Percentiles rank a stretch among this genome's conserved stretches.
Conservation (phyloP, 179 eudicot species). For the Heliamphora ciliata region DNA sequence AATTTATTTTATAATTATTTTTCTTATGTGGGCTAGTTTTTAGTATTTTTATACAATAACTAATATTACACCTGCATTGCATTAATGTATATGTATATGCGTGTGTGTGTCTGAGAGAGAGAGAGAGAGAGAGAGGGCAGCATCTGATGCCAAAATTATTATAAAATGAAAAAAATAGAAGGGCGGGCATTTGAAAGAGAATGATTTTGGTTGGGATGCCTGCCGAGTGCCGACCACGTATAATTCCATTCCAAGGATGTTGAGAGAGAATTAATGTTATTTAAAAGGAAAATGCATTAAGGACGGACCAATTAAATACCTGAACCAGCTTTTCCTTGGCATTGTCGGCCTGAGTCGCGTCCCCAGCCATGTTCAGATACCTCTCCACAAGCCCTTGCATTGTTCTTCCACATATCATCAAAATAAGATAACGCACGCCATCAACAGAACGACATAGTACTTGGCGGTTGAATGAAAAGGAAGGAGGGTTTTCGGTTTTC, state of each 20-base stretch:
- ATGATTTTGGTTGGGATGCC: not conserved
- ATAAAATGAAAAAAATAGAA: not conserved
- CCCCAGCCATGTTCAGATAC: constrained; percentile 47
- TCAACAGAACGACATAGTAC: too few species aligned
- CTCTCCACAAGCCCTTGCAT: constrained; percentile 77
- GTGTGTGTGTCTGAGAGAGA: not conserved
- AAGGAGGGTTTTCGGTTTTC: too few species aligned
- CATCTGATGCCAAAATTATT: not conserved
- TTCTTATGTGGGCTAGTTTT: too few species aligned
- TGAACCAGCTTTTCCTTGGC: constrained; percentile 37
- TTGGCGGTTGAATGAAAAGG: not conserved
- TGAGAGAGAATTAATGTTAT: too few species aligned
- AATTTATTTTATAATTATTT: too few species aligned
- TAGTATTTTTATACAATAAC: too few species aligned
- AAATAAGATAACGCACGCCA: not conserved
- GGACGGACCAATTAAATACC: constrained; percentile 30
- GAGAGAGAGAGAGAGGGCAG: not conserved
- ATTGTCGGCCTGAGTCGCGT: constrained; percentile 26
- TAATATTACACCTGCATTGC: too few species aligned
- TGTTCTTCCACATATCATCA: constrained; percentile 27
- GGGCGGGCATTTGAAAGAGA: constrained; percentile 7
- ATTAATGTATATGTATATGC: not conserved
- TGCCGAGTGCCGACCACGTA: too few species aligned
- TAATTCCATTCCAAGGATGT: too few species aligned
- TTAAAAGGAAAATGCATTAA: too few species aligned